Conservation (phyloP, 306 rosid species). For the Trichosanthes cucumerina region DNA sequence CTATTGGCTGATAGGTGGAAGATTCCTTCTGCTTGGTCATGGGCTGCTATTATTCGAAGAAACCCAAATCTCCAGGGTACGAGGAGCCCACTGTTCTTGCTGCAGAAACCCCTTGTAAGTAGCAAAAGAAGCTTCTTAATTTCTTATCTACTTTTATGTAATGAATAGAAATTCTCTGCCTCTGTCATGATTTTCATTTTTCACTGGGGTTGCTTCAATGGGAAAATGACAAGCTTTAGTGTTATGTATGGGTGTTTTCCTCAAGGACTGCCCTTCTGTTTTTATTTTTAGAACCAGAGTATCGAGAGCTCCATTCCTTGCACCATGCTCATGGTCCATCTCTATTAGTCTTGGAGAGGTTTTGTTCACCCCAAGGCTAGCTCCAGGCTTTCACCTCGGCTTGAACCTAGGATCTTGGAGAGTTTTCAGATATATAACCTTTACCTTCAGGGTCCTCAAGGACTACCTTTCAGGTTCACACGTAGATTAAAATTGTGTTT, state of each 20-base stretch:
- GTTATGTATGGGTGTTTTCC: not conserved
- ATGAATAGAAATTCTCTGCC: not conserved
- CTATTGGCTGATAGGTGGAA: not conserved
- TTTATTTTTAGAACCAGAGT: not conserved
- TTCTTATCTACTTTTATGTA: not conserved
- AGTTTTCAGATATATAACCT: not conserved
- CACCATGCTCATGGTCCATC: not conserved
- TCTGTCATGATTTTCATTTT: not conserved
- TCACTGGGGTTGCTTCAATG: not conserved
- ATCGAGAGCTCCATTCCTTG: not conserved
- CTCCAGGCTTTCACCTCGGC: not conserved
- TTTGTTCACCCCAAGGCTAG: not conserved
- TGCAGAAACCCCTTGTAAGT: conserved; percentile 90
- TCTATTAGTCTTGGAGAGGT: not conserved
- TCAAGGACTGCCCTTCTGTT: not conserved
- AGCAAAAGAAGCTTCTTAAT: not conserved
- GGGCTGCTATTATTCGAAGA: conserved; percentile 69
- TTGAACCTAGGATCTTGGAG: not conserved
- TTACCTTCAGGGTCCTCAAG: not conserved
- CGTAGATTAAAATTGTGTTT: not conserved
- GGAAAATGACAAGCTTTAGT: not conserved
- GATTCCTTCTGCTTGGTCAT: conserved; percentile 16
- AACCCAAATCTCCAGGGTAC: conserved; percentile 31
- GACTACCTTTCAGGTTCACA: not conserved
- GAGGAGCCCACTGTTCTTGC: conserved; percentile 73